These are phyloP conservation scores for Hymenoscyphus fraxineus DNA, from an alignment of 2,329 filamentous ascomycete species.

Conservation along the genomic window DNA sequence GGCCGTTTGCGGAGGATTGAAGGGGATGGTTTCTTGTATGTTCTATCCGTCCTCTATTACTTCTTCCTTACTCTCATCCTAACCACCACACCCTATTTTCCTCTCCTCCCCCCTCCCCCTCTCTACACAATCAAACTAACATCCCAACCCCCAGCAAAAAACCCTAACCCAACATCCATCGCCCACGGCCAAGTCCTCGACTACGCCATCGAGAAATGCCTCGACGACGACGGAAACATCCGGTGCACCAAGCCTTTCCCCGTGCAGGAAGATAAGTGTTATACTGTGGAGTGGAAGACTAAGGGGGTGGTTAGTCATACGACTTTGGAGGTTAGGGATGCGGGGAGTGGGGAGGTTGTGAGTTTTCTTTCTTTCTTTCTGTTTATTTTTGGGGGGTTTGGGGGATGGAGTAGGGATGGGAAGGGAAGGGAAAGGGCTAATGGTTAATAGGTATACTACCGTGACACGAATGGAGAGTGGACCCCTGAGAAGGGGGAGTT, in stretches of 20 bases:
- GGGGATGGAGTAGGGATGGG: background rate
- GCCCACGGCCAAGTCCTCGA: slow-evolving; percentile 39
- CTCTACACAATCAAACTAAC: slow-evolving; percentile 21
- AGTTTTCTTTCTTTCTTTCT: background rate
- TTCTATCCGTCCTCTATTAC: background rate
- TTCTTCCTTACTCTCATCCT: background rate
- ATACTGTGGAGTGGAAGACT: slow-evolving; percentile 40
- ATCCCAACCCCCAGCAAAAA: background rate
- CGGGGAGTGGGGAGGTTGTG: slow-evolving; percentile 35
- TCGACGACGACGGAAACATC: slow-evolving; percentile 38
- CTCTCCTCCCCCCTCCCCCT: background rate
- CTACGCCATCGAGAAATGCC: slow-evolving; percentile 41
- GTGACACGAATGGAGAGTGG: slow-evolving; percentile 45
- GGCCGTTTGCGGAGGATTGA: slow-evolving; percentile 9
- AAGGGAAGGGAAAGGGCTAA: background rate
- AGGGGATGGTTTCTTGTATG: background rate
- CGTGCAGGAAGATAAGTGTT: slow-evolving; percentile 39
- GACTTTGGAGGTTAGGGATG: slow-evolving; percentile 39
- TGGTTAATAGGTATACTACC: slow-evolving; percentile 39
- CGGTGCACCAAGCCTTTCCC: slow-evolving; percentile 38
- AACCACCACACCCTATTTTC: background rate
- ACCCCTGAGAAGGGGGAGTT: slow-evolving; percentile 43
- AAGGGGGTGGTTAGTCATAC: slow-evolving; percentile 40
- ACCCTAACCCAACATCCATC: slow-evolving; percentile 20
- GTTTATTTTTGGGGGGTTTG: background rate